Conservation (phyloP, 352 stramenopile genomes). For the Peronospora destructor region DNA sequence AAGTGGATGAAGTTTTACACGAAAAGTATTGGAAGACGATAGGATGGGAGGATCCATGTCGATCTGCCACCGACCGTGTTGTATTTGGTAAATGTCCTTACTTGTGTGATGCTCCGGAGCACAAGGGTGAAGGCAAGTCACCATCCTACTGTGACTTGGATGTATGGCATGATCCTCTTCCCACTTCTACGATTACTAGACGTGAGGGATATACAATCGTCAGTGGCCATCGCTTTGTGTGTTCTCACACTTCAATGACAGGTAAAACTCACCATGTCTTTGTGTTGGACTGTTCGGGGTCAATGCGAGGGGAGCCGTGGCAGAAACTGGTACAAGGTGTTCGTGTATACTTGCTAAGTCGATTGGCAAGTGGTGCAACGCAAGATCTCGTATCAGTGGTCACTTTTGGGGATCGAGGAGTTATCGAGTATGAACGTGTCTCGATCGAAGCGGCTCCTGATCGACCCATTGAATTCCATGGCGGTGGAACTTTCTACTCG, state of each 20-base stretch:
- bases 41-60: conserved; percentile 45
- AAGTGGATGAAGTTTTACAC: conserved; percentile 44
- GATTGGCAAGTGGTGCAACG: conserved; percentile 5
- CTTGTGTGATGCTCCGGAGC: conserved; percentile 29
- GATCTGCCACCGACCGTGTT: conserved; percentile 19
- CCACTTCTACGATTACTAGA: too few species aligned
- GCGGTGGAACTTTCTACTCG: conserved; percentile 31
- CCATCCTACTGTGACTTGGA: conserved; percentile 25
- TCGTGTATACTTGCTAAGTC: conserved; percentile 21
- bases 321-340: conserved; percentile 13
- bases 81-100: conserved; percentile 33
- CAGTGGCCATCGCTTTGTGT: conserved; percentile 33
- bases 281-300: conserved; percentile 42
- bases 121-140: conserved; percentile 18
- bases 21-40: conserved; percentile 42
- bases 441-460: conserved; percentile 1
- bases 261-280: conserved; percentile 38
- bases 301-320: conserved; percentile 38
- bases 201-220: conserved; percentile 13
- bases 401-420: conserved; percentile 29
- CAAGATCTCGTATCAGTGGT: conserved; percentile 38
- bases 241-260: conserved; percentile 20
- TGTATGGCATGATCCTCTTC: conserved; percentile 25
- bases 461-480: conserved; percentile 19
- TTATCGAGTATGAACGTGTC: conserved; percentile 24